phyloP scores from a whole-genome alignment of 1,284 basidiomycete genomes.

The Puccinia horiana region DNA sequence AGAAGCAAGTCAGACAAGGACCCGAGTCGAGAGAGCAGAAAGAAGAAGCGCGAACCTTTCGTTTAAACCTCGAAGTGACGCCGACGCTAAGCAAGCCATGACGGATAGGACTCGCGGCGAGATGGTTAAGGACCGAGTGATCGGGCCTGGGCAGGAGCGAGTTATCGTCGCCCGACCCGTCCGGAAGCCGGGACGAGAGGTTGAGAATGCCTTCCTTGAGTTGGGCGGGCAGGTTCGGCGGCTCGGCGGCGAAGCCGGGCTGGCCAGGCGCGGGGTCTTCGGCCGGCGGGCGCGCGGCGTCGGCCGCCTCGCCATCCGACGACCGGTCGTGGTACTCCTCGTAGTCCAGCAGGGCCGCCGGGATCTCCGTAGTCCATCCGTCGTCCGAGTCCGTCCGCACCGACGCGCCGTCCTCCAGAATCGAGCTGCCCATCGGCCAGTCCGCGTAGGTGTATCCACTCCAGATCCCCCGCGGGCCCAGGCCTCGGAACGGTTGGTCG shows the following conservation, averaged over 20 bases:
- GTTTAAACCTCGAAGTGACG: conserved; percentile 85
- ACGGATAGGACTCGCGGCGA: conserved; percentile 92
- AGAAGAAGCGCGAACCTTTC: conserved; percentile 69
- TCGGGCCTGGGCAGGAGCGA: conserved; percentile 89
- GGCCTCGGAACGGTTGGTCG: conserved; percentile 53
- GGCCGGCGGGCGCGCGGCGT: too few relatives aligned
- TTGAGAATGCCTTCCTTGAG: conserved; percentile 50
- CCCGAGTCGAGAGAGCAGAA: not conserved
- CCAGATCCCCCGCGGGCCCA: conserved; percentile 53
- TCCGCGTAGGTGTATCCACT: conserved; percentile 41
- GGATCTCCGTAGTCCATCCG: conserved; percentile 74
- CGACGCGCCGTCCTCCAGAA: conserved; percentile 28
- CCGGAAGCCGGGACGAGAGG: conserved; percentile 50
- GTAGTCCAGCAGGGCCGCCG: conserved; percentile 72
- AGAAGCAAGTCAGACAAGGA: not conserved
- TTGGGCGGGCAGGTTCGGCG: conserved; percentile 44
- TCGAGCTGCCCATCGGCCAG: conserved; percentile 10
- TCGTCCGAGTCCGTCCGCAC: conserved; percentile 58
- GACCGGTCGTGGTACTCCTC: conserved; percentile 76
- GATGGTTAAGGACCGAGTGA: conserved; percentile 91
- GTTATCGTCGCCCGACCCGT: conserved; percentile 74
- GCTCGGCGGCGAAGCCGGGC: conserved; percentile 43
- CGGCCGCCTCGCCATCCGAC: conserved; percentile 51
- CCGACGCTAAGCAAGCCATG: conserved; percentile 92
- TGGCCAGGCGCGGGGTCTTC: conserved; percentile 17